Conservation (phyloP, 257 asterid genomes). For the Scutellaria galericulata region DNA sequence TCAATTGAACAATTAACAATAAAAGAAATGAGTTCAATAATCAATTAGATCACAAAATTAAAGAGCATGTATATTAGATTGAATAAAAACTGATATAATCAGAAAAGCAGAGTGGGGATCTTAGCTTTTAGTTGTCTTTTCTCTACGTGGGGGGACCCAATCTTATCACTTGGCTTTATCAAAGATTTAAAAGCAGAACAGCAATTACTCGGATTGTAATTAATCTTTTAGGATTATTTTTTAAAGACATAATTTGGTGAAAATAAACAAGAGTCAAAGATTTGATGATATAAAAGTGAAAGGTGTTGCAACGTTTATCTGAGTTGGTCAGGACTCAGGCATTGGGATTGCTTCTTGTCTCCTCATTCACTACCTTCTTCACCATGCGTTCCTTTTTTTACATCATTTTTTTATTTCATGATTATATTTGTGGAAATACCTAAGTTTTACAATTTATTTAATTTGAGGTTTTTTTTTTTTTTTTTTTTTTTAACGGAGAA, state of each 20-base stretch:
- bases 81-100: slow-evolving; percentile 19
- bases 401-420: too few relatives aligned
- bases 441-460: too few relatives aligned
- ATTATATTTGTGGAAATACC: too few relatives aligned
- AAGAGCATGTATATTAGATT: too few relatives aligned
- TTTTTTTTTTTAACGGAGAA: too few relatives aligned
- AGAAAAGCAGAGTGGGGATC: background rate
- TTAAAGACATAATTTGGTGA: background rate
- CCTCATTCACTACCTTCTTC: slow-evolving; percentile 11
- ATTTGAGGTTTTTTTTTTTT: too few relatives aligned
- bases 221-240: too few relatives aligned
- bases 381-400: background rate
- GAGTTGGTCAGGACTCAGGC: slow-evolving; percentile 24
- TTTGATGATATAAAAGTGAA: background rate
- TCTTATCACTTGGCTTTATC: slow-evolving; percentile 39
- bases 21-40: too few relatives aligned
- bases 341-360: slow-evolving; percentile 41
- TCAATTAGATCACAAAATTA: too few relatives aligned
- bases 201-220: background rate
- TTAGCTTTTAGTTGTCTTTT: background rate
- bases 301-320: background rate
- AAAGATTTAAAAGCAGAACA: slow-evolving; percentile 9
- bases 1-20: too few relatives aligned
- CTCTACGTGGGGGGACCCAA: slow-evolving; percentile 40
- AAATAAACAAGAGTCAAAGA: background rate